Evolutionary conservation across 257 asterid species (phyloP).

Genomic region (Solanum ahanhuiri): DNA sequence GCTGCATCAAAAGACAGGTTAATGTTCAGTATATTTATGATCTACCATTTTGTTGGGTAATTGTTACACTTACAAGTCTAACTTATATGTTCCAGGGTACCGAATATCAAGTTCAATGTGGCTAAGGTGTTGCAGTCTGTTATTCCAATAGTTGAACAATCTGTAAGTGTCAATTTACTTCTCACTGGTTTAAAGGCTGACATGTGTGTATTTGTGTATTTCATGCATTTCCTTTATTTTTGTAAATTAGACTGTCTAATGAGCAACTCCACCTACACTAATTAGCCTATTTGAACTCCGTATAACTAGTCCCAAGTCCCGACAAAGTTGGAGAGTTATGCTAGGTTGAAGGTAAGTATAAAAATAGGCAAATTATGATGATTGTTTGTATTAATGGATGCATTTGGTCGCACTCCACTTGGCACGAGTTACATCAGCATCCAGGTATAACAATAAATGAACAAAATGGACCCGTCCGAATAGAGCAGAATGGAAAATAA

Average conservation of each 20-base stretch:
- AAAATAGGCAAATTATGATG: background rate
- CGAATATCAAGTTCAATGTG: conserved; percentile 83
- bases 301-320: background rate
- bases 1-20: conserved; percentile 84
- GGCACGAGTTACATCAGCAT: background rate
- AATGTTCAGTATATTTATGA: background rate
- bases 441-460: background rate
- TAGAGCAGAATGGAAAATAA: background rate
- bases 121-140: conserved; percentile 90
- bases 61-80: background rate
- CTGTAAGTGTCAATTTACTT: conserved; percentile 36
- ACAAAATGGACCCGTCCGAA: background rate
- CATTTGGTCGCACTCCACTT: background rate
- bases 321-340: background rate
- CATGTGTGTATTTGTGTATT: background rate
- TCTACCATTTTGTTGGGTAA: conserved; percentile 2
- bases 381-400: background rate
- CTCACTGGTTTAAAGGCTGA: background rate
- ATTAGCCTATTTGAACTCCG: background rate
- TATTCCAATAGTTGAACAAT: conserved; percentile 70
- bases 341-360: background rate
- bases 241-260: background rate
- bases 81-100: conserved; percentile 50
- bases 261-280: background rate
- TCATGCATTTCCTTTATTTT: background rate